Evolutionary conservation across 371 early-diverging fungal genomes (phyloP).

Genomic region (Mucor mucedo): DNA sequence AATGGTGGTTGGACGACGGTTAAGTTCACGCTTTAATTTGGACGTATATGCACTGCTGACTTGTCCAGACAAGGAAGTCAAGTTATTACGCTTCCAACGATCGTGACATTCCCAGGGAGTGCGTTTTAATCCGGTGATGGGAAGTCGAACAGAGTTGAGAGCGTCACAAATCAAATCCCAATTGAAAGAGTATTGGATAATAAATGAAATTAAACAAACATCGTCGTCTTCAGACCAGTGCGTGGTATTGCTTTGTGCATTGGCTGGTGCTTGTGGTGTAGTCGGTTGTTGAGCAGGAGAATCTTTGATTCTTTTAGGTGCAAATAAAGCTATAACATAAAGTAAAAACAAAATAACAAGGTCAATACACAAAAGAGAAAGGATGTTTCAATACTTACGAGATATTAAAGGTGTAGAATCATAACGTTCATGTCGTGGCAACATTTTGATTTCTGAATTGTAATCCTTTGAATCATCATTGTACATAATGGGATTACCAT

Average conservation of each 20-base stretch:
- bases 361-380: not conserved
- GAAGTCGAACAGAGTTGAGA: slow-evolving; percentile 57
- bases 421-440: slow-evolving; percentile 39
- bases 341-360: not conserved
- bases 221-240: slow-evolving; percentile 79
- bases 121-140: slow-evolving; percentile 58
- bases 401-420: slow-evolving; percentile 32
- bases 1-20: slow-evolving; percentile 32
- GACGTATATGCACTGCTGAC: slow-evolving; percentile 33
- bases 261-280: slow-evolving; percentile 46
- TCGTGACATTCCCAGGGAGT: slow-evolving; percentile 73
- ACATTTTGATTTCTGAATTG: slow-evolving; percentile 34
- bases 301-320: slow-evolving; percentile 58
- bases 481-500: slow-evolving; percentile 31
- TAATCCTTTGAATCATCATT: slow-evolving; percentile 40
- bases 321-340: slow-evolving; percentile 41
- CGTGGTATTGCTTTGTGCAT: slow-evolving; percentile 16
- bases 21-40: slow-evolving; percentile 28
- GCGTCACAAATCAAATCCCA: slow-evolving; percentile 72
- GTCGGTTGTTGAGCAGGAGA: slow-evolving; percentile 47
- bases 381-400: slow-evolving; percentile 35
- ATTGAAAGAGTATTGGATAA: slow-evolving; percentile 66
- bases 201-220: slow-evolving; percentile 59
- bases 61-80: slow-evolving; percentile 52
- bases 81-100: slow-evolving; percentile 54